Evolutionary conservation across 495 filamentous ascomycete species (phyloP), one percentile per base, ranked within the genome.

Genomic region (Aspergillus diversus): DNA sequence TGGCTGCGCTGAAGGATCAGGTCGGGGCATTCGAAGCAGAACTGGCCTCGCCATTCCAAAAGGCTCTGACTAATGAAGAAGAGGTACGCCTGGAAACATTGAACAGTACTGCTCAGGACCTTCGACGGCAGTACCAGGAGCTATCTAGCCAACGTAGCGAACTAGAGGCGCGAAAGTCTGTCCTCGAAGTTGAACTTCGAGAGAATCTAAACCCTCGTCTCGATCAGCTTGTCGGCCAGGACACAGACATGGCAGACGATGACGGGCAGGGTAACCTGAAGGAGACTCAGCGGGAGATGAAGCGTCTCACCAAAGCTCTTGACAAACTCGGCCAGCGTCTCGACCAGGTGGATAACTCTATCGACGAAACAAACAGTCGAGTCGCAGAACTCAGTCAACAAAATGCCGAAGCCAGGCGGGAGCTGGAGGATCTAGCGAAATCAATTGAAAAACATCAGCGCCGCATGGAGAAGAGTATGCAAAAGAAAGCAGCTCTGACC

Each of bases 361-460:
- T 90, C 47, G 90, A 93, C n/a, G 73, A 84, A 61, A 80, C 83
- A 12, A 88, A 85, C 60, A 65, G 75, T 43, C 77, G 83, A 21
- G 81, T 94, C 27, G 72, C 79, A 4, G 76, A 87, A 39, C 80
- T 93, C 4, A 81, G 90, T 63, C 81, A 86, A 42, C 80, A 83
- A 60, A 90, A 89, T 67, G 71, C 78, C 0, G 85, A 92, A 51
- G 88, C 85, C 66, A 86, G 91, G 65, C 81, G 84, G 16, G 75
- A 84, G 27, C 83, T 91, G 64, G 88, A 92, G 64, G 90, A 93
- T 47, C 84, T 97, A 42, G 87, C 91, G 39, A 86, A 84, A 65
- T 84, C 86, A 7, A 97, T 98, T 59, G 90, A 95, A 69, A 91
- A 90, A 60, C 84, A 93, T 57, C 92, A 97, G 75, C 95, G 96